Percentiles rank a stretch among this genome's conserved stretches.
Conservation (phyloP, 2,329 filamentous ascomycete genomes). For the Alternaria burnsii region DNA sequence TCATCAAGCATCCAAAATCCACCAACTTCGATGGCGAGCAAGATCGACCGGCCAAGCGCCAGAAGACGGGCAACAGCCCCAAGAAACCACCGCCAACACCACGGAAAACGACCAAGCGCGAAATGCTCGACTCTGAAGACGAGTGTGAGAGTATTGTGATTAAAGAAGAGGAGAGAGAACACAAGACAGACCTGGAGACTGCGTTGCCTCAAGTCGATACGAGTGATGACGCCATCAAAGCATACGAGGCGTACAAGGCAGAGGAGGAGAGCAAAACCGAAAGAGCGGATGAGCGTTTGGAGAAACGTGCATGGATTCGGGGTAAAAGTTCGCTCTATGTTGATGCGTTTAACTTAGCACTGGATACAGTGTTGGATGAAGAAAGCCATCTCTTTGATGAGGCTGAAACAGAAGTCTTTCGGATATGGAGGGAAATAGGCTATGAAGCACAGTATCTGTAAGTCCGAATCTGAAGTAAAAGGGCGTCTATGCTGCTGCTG, state of each 20-base stretch:
- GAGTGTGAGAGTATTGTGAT: conserved; percentile 49
- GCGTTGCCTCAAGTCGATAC: conserved; percentile 72
- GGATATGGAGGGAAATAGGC: conserved; percentile 73
- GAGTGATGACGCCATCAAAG: conserved; percentile 76
- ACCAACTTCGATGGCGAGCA: conserved; percentile 54
- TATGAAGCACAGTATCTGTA: conserved; percentile 94
- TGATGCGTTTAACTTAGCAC: conserved; percentile 92
- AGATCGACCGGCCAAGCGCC: conserved; percentile 55
- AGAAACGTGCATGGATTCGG: conserved; percentile 71
- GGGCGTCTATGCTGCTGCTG: not conserved
- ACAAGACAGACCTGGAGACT: conserved; percentile 73
- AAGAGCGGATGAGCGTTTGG: conserved; percentile 60
- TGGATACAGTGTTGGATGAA: conserved; percentile 88
- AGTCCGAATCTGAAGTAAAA: conserved; percentile 40
- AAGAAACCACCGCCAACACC: conserved; percentile 32
- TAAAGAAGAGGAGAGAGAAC: conserved; percentile 34
- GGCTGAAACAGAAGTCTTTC: conserved; percentile 79
- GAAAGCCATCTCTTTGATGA: conserved; percentile 87
- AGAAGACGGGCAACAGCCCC: conserved; percentile 39
- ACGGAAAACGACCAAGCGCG: conserved; percentile 34
- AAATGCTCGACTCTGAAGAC: conserved; percentile 53
- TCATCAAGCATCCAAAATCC: conserved; percentile 55
- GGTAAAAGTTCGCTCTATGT: conserved; percentile 93
- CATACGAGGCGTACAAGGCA: conserved; percentile 76
- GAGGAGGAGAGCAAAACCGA: conserved; percentile 58